These are phyloP conservation scores for Murraya paniculata DNA, from an alignment of 345 rosid species.

Conservation along the genomic window DNA sequence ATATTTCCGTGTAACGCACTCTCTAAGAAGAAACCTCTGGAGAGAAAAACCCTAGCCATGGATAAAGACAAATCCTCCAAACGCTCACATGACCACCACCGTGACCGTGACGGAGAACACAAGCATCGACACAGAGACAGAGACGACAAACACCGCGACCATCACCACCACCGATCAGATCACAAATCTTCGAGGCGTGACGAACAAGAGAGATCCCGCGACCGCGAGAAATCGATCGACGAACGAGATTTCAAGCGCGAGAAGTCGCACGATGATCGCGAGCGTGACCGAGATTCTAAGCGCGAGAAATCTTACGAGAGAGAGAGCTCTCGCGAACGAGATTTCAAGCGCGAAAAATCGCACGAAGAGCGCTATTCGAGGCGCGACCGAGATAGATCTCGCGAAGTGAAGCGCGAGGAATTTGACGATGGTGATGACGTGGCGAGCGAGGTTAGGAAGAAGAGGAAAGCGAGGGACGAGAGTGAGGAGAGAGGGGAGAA, in stretches of 20 bases:
- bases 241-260: conserved; percentile 7
- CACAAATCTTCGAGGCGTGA: conserved; percentile 45
- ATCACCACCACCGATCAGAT: conserved; percentile 46
- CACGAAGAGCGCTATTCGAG: conserved; percentile 22
- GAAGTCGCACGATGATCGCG: not conserved
- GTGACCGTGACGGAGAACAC: conserved; percentile 36
- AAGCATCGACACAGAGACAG: conserved; percentile 44
- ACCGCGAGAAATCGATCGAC: conserved; percentile 33
- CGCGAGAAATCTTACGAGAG: conserved; percentile 33
- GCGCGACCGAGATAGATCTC: conserved; percentile 30
- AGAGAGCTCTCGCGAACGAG: conserved; percentile 10
- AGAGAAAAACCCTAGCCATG: conserved; percentile 37
- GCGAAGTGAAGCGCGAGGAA: conserved; percentile 30
- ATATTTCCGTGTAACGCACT: too few species aligned
- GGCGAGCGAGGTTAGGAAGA: conserved; percentile 42
- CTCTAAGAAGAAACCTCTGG: too few species aligned
- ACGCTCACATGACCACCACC: conserved; percentile 44
- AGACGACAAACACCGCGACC: conserved; percentile 45
- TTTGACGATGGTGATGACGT: conserved; percentile 24
- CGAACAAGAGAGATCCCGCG: conserved; percentile 37
- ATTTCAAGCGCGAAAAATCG: conserved; percentile 27
- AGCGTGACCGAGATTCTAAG: conserved; percentile 12
- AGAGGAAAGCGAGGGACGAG: conserved; percentile 38
- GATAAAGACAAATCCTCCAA: conserved; percentile 51
- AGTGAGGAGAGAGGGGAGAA: conserved; percentile 36